These are phyloP conservation scores for Leccinum sublutescens DNA, from an alignment of 768 basidiomycete species.

Conservation along the genomic window DNA sequence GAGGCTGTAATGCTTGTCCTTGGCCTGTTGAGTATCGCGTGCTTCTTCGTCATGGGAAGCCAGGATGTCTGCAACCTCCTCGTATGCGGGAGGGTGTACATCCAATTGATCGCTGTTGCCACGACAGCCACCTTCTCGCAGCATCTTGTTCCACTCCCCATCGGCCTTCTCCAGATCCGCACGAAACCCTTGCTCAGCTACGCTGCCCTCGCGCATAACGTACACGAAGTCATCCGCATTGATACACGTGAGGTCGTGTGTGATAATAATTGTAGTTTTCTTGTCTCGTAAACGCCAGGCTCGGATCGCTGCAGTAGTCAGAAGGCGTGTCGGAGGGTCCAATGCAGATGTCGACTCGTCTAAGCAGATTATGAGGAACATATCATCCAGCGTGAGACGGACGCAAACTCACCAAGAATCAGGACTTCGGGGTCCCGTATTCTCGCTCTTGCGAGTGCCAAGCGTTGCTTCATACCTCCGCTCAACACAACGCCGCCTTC, in stretches of 20 bases:
- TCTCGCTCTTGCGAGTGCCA: constrained; percentile 85
- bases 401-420: constrained; percentile 71
- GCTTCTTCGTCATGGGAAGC: constrained; percentile 46
- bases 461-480: constrained; percentile 89
- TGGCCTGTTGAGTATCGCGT: constrained; percentile 20
- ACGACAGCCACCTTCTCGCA: constrained; percentile 57
- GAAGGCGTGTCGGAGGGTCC: constrained; percentile 81
- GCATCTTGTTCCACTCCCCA: constrained; percentile 75
- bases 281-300: too few relatives aligned
- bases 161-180: constrained; percentile 62
- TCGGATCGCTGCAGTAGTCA: constrained; percentile 75
- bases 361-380: constrained; percentile 23
- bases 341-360: constrained; percentile 83
- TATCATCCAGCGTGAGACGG: neutral
- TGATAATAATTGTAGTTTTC: constrained; percentile 43
- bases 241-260: constrained; percentile 61
- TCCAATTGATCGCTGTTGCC: constrained; percentile 38
- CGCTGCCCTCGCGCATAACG: constrained; percentile 75
- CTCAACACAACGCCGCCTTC: constrained; percentile 71
- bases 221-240: constrained; percentile 78
- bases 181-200: constrained; percentile 88
- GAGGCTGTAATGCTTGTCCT: constrained; percentile 39
- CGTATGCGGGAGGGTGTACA: constrained; percentile 28
- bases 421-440: constrained; percentile 85
- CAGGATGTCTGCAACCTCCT: constrained; percentile 46